A percentile compares a stretch with the other conserved stretches of the same genome.
Evolutionary conservation across 1,139 yeast genomes (phyloP).

Genomic region (Hansenula sp.): DNA sequence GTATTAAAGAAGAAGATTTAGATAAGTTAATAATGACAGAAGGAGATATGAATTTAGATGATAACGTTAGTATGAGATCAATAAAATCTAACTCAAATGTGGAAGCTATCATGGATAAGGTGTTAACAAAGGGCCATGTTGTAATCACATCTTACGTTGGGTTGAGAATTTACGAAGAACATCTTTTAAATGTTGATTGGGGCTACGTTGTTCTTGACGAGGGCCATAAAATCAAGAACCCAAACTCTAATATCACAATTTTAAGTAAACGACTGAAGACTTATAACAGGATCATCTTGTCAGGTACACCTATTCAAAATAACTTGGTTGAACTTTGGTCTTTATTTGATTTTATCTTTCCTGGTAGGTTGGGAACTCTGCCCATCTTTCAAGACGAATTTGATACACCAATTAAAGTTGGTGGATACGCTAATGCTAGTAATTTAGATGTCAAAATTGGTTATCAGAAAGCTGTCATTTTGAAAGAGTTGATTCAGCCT

Average conservation of each 20-base stretch:
- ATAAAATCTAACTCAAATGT: constrained; percentile 24
- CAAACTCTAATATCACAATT: constrained; percentile 84
- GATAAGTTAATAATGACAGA: constrained; percentile 46
- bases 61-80: constrained; percentile 23
- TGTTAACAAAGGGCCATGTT: constrained; percentile 62
- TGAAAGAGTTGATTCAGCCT: constrained; percentile 86
- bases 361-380: constrained; percentile 89
- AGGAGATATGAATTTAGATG: constrained; percentile 38
- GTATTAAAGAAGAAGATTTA: constrained; percentile 41
- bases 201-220: constrained; percentile 91
- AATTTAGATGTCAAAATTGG: constrained; percentile 96
- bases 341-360: constrained; percentile 88
- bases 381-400: constrained; percentile 94
- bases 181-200: constrained; percentile 73
- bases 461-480: constrained; percentile 89
- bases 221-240: constrained; percentile 95
- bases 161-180: constrained; percentile 67
- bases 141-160: constrained; percentile 93
- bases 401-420: constrained; percentile 88
- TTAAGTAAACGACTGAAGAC: constrained; percentile 82
- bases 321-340: constrained; percentile 92
- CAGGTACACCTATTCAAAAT: constrained; percentile 97
- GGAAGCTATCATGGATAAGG: constrained; percentile 28
- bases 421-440: constrained; percentile 98
- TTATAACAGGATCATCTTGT: constrained; percentile 75